These are phyloP conservation scores for Coniochaeta hoffmannii DNA, from an alignment of 2,329 filamentous ascomycete species.

Conservation along the genomic window DNA sequence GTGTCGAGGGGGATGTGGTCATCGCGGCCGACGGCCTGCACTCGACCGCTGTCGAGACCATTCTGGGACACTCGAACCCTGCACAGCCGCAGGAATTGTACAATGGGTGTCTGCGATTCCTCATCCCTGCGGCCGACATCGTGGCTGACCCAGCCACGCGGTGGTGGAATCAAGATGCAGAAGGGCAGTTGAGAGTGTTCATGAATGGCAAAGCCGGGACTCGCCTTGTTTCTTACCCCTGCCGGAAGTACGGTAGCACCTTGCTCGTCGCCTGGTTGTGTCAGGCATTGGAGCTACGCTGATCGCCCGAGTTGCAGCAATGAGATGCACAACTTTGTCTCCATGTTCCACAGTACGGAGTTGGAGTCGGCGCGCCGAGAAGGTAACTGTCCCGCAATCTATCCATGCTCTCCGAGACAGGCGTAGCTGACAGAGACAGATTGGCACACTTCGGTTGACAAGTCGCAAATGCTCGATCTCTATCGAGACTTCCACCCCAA, in stretches of 20 bases:
- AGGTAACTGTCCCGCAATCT: background rate
- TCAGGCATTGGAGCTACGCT: background rate
- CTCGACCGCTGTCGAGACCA: constrained; percentile 19
- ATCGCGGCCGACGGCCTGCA: constrained; percentile 38
- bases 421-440: background rate
- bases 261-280: background rate
- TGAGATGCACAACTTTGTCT: constrained; percentile 6
- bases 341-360: background rate
- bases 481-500: background rate
- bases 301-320: constrained; percentile 13
- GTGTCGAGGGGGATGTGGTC: constrained; percentile 27
- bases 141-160: constrained; percentile 22
- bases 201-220: constrained; percentile 15
- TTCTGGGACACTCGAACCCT: constrained; percentile 18
- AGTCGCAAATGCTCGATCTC: constrained; percentile 1
- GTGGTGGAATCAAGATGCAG: constrained; percentile 20
- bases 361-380: background rate
- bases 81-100: constrained; percentile 17
- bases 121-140: constrained; percentile 21
- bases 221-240: constrained; percentile 24
- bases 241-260: constrained; percentile 9
- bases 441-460: background rate
- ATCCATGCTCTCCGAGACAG: background rate
- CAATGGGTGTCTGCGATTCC: constrained; percentile 28
- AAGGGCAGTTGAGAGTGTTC: constrained; percentile 19